Base-by-base conservation (phyloP, 306 rosid species). In the Fragaria iinumae region DNA sequence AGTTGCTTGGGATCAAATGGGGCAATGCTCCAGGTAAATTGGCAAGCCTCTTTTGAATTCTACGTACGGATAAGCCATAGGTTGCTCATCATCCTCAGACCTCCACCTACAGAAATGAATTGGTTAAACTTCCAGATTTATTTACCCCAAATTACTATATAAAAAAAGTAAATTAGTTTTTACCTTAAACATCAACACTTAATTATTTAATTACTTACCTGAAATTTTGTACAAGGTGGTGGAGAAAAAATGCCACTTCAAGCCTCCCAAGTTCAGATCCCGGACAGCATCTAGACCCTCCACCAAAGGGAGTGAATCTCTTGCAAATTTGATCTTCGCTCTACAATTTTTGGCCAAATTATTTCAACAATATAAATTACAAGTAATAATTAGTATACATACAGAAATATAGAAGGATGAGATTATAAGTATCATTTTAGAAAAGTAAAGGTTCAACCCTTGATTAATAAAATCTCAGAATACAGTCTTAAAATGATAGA, bases 251-350 rank as follows among this genome's bases (percentile, higher is more conserved):
- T 6, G 85, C 79, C 48, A 69, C 82, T 71, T 82, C 85, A 63
- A 82, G 45, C 82, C 38, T 77, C 6, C 77, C 85, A 73, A 82
- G 80, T 29, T 82, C 85, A 50, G 80, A 78, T 14, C 82, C 85
- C 16, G 85, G 85, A 39, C 85, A 82, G 20, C 79, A 82, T 78
- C 85, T 82, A 10, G 82, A 39, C 9, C 85, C 85, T 36, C 85
- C 85, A 49, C 85, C 85, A 74, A 82, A 82, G 53, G 85, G 82
- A 78, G 79, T 77, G 45, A 78, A 82, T 50, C 39, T 82, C 76
- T 82, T 82, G 82, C 76, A 68, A 49, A 69, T 39, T 69, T 78
- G 76, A 65, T 82, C 82, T 74, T 78, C 77, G 63, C 63, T 82
- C 80, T 69, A 69, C 23, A 56, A 32, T 62, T 25, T 55, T 38